Evolutionary conservation across 305 asterid genomes (phyloP), one percentile per base, ranked within the genome.

Genomic region (Fraxinus sp.): DNA sequence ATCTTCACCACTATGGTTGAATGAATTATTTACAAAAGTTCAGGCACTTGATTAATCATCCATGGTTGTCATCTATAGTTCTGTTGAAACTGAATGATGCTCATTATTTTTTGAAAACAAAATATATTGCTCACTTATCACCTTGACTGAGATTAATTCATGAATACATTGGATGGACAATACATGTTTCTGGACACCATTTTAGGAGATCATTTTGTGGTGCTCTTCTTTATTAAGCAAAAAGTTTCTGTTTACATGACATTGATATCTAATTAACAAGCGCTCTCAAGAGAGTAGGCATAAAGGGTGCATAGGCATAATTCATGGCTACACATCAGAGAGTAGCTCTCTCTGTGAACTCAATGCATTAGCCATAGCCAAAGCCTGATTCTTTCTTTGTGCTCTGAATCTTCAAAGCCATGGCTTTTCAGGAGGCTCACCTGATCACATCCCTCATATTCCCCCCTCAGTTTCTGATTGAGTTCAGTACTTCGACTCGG

Each of bases 391-490:
- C 89, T 75, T 89, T 16, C 93, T 91, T 7, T 90, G 89, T 10
- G 90, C 97, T 0, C 87, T 95, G 3, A 98, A 95, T 82, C 87
- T 93, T 3, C 97, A 89, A 76, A 98, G 97, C 55, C 98, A 95
- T 75, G 98, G 98, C 49, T 85, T 81, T 84, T 95, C 97, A 0
- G 90, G 92, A 28, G 97, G 97, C 33, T 83, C 90, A 8, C 86
- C 84, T 10, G 93, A 91, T 20, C 91, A 88, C 83, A 83, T 95
- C 83, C 73, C 93, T 0, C 86, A 88, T 52, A 77, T 90, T 41
- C 83, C 85, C 0, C 93, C 93, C n/a, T 22, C 92, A 11, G 82
- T 93, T 20, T 57, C 79, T 0, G 98, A 92, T 24, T 90, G 95
- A 85, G 72, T 87, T 28, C 93, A 87, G 52, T 91, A 79, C 71